phyloP scores from a whole-genome alignment of 2,329 filamentous ascomycete genomes.

The Curvularia lunata region DNA sequence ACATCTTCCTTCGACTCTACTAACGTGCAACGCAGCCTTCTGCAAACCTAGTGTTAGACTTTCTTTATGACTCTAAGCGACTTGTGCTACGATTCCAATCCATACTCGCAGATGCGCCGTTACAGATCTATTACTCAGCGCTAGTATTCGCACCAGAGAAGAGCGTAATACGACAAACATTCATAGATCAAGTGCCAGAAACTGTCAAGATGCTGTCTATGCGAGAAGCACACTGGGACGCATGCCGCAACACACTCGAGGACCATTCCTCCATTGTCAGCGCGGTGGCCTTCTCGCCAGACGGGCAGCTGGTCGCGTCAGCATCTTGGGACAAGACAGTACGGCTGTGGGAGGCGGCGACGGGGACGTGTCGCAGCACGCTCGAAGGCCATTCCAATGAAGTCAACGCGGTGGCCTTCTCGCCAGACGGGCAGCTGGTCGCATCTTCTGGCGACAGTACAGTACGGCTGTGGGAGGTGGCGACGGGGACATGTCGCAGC shows the following conservation, averaged over 20 bases:
- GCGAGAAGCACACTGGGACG: constrained; percentile 20
- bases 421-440: not conserved
- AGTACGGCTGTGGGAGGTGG: not conserved
- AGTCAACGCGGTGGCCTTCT: not conserved
- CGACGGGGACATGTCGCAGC: not conserved
- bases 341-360: constrained; percentile 4
- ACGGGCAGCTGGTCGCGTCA: not conserved
- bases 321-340: constrained; percentile 1
- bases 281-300: not conserved
- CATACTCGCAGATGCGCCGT: constrained; percentile 41
- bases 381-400: not conserved
- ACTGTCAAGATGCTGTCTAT: constrained; percentile 15
- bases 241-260: not conserved
- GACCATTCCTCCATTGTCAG: not conserved
- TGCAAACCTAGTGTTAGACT: constrained; percentile 14
- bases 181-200: constrained; percentile 12
- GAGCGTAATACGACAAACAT: constrained; percentile 24
- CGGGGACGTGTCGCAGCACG: not conserved
- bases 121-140: constrained; percentile 50
- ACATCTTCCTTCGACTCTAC: constrained; percentile 9
- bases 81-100: constrained; percentile 39
- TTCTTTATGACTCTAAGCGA: constrained; percentile 42
- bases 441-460: not conserved
- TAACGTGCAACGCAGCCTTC: constrained; percentile 16
- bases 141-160: constrained; percentile 46